These are phyloP conservation scores for Acacia acuminata DNA, from an alignment of 306 rosid genomes.

Conservation along the genomic window DNA sequence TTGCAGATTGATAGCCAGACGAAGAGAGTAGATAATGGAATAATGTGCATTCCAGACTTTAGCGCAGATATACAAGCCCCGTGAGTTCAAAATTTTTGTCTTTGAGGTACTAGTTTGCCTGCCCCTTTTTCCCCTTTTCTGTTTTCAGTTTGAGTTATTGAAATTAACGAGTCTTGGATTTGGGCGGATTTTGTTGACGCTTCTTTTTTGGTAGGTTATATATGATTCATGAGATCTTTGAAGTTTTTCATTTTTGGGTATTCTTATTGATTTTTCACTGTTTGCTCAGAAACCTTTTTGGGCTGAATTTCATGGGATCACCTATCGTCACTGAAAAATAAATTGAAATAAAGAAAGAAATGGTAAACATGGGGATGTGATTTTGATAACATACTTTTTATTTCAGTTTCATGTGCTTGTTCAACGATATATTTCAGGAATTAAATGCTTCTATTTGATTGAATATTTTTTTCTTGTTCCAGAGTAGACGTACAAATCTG, in stretches of 20 bases:
- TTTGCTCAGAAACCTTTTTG: background rate
- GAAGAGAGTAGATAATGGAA: background rate
- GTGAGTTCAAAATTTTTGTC: background rate
- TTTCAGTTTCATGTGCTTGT: background rate
- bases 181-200: background rate
- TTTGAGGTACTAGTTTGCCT: slow-evolving; percentile 22
- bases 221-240: background rate
- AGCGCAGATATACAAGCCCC: background rate
- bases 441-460: background rate
- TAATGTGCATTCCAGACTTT: background rate
- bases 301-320: background rate
- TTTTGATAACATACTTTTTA: background rate
- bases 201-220: background rate
- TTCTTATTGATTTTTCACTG: background rate
- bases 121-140: background rate
- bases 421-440: background rate
- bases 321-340: background rate
- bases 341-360: background rate
- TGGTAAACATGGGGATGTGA: background rate
- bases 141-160: background rate
- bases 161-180: background rate
- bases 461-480: background rate
- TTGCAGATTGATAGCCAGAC: background rate
- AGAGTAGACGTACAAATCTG: slow-evolving; percentile 14
- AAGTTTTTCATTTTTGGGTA: background rate